phyloP scores from a whole-genome alignment of 1,284 basidiomycete genomes.

The Pholiota adiposa region DNA sequence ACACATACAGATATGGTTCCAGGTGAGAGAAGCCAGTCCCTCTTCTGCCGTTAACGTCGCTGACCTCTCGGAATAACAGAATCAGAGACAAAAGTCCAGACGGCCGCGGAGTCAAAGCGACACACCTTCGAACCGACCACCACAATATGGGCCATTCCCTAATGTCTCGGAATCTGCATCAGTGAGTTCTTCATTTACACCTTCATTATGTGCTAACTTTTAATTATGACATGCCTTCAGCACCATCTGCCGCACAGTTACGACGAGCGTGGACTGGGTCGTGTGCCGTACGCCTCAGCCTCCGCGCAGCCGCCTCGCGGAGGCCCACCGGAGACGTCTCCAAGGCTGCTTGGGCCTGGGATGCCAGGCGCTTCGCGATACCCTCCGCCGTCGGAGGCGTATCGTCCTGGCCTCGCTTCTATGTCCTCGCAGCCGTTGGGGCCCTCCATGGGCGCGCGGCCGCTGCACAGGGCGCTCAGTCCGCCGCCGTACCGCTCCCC shows the following conservation, averaged over 20 bases:
- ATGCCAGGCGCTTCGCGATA: conserved; percentile 50
- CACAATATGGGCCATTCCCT: conserved; percentile 64
- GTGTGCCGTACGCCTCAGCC: conserved; percentile 23
- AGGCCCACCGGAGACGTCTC: conserved; percentile 34
- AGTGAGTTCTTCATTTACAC: conserved; percentile 21
- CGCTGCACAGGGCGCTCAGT: conserved; percentile 12
- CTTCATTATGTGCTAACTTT: conserved; percentile 8
- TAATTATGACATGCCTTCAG: conserved; percentile 15
- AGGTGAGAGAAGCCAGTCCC: conserved; percentile 46
- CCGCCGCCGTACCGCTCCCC: conserved; percentile 21
- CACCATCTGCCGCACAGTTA: conserved; percentile 20
- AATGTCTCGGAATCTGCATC: conserved; percentile 42
- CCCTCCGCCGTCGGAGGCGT: conserved; percentile 20
- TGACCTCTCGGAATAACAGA: conserved; percentile 47
- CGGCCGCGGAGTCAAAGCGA: conserved; percentile 60
- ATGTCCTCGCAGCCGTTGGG: not conserved
- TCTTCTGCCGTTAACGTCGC: conserved; percentile 5
- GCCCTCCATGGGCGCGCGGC: not conserved
- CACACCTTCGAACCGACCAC: conserved; percentile 52
- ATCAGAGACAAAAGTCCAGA: conserved; percentile 80
- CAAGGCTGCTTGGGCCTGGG: conserved; percentile 61
- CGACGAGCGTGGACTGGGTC: conserved; percentile 20
- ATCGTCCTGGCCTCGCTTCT: conserved; percentile 16
- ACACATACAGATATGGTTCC: conserved; percentile 77
- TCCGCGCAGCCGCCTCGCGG: conserved; percentile 17